Evolutionary conservation across 1,284 basidiomycete genomes (phyloP), one percentile per base, ranked within the genome.

Genomic region (Peniophora sp.): DNA sequence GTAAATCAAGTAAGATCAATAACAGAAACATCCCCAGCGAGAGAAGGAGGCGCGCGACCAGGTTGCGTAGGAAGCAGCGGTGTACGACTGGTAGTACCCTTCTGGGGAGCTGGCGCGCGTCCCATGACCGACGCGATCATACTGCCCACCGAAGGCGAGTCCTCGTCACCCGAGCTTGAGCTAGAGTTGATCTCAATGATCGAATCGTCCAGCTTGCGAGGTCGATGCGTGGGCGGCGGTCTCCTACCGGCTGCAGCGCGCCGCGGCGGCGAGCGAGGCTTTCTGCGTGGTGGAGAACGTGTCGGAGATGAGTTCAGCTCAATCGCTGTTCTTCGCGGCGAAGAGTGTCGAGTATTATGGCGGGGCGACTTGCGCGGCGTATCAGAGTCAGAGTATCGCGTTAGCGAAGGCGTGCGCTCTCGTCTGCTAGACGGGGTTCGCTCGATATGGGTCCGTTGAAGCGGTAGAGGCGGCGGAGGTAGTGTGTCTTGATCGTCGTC

Each of bases 211-310:
- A 32, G 5, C 36, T 39, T 35, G 17, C 24, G 73, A 69, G 16
- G 63, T 77, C 22, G 72, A 22, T 22, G 44, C 20, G 22, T 16
- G 76, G 59, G 67, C 64, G 34, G 11, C 17, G 27, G 27, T 32
- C 27, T 12, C 12, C 12, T 32, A n/a, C n/a, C n/a, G n/a, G n/a
- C n/a, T n/a, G n/a, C n/a, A n/a, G n/a, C n/a, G 27, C 27, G 27
- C 5, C 27, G 27, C 5, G 27, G 27, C 12, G 27, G 27, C 27
- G 27, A 45, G 17, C 44, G 44, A 22, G 20, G 17, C n/a, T 6
- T 9, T 45, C 19, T 3, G 23, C 14, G n/a, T 22, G 44, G 44
- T 5, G 12, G 23, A 6, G 44, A 16, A 3, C 8, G 6, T 22
- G 20, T 45, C 23, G n/a, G 39, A n/a, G 20, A 41, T 22, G 39